Evolutionary conservation across 2,329 filamentous ascomycete species (phyloP), one percentile per base, ranked within the genome.

Genomic region (Xylariales sp.): DNA sequence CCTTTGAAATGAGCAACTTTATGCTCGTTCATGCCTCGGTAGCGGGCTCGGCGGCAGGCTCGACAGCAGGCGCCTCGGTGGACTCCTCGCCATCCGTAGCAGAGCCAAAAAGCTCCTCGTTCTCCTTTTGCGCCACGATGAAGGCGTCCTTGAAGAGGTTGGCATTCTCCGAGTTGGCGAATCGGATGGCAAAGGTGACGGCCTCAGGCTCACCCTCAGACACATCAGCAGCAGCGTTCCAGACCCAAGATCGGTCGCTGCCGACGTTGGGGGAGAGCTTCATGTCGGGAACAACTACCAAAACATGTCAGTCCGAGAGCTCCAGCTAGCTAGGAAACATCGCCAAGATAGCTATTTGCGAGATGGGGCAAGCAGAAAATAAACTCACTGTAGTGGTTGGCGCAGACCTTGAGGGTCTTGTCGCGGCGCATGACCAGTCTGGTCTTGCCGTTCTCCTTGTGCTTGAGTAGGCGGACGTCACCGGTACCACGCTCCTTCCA

Each of bases 381-480:
- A n/a, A n/a, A 13, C 85, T 58, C 83, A 95, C 90, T 84, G 71
- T 98, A 98, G 78, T 98, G 93, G 77, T 98, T 98, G 62, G 93
- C 93, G 83, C 93, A 98, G 69, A 98, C 93, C 80, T 98, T 98
- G 72, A 97, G 82, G 45, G 93, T 98, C 88, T 97, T 97, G 76
- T 98, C 93, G 63, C 93, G 81, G 66, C 93, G 86, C 93, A 98
- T 98, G 54, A 98, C 93, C 56, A 98, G 75, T 55, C 93, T 83
- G 42, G 90, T 95, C 84, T 97, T 97, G 69, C 85, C 82, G 66
- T 95, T 96, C 75, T 96, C 90, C 79, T 89, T 93, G 78, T 98
- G 93, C 83, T 96, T 97, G 62, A 98, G 76, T 66, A 98, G 78
- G 60, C 91, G 82, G 48, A 97, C 90, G 57, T 97, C 91, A 56